Conservation (phyloP, 1,284 basidiomycete genomes). For the Exobasidium cylindrosporum region DNA sequence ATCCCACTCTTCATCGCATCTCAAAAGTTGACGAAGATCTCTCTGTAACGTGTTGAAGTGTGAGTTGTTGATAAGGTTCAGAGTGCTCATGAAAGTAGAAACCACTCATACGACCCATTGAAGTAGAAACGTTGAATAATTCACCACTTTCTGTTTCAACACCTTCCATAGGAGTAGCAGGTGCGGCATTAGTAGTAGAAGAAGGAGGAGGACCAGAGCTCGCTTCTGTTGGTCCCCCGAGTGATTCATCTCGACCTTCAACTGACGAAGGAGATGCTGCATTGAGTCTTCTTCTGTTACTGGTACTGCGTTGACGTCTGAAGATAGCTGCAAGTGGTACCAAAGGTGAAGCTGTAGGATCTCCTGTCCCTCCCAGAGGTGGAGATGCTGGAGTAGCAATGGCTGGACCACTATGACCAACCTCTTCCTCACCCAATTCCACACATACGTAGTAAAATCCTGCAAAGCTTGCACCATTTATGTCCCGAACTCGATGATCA, state of each 20-base stretch:
- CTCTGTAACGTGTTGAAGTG: constrained; percentile 57
- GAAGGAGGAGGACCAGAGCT: neutral
- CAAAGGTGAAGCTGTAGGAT: neutral
- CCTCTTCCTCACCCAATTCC: constrained; percentile 59
- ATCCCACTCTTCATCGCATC: constrained; percentile 49
- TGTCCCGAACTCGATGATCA: constrained; percentile 86
- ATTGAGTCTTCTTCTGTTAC: neutral
- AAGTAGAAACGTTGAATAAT: neutral
- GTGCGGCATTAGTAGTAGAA: neutral
- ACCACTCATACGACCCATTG: constrained; percentile 66
- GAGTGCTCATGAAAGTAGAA: constrained; percentile 92
- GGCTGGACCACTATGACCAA: neutral
- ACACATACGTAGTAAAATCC: constrained; percentile 77
- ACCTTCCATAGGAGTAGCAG: neutral
- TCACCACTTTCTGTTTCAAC: neutral
- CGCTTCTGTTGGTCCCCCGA: neutral
- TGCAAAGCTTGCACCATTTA: constrained; percentile 90
- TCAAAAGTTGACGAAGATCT: constrained; percentile 54
- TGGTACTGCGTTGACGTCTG: neutral
- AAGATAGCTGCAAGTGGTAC: neutral
- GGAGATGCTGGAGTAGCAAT: constrained; percentile 2
- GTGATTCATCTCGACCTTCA: neutral
- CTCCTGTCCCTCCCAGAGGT: neutral
- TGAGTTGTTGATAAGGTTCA: constrained; percentile 66
- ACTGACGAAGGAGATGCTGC: neutral